Base-by-base conservation (phyloP, 345 rosid genomes). In the Dovyalis caffra region DNA sequence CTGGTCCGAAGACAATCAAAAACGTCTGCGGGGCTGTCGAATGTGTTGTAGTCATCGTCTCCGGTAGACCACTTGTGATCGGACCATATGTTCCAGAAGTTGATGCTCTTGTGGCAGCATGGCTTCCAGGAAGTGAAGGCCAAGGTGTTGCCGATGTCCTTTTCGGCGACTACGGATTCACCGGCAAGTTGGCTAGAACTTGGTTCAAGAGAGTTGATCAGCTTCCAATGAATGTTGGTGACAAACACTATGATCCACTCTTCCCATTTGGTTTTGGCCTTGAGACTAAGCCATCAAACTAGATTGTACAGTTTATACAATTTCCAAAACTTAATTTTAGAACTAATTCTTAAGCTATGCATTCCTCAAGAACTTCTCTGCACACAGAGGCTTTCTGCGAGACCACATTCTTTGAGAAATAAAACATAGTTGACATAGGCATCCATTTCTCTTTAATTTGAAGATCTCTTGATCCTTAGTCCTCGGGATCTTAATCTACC, bases 21-120 rank as follows among this genome's bases (percentile, higher is more conserved):
- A 58, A 67, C n/a, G 81, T 78, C 2, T 78, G 77, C 29, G 57
- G 57, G 8, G 26, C 9, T 1, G 70, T 64, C 20, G 49, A 78
- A 65, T 78, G 81, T 33, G 81, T 74, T 16, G 81, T 78, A 3
- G 77, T 78, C 33, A 32, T 78, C 6, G 45, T 78, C 32, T 74
- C 77, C 1, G 76, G 81, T 0, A 18, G 81, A 1, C 81, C 81
- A 34, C 9, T 78, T 33, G 69, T 72, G 28, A 58, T 72, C 7
- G 35, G 58, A 9, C 12, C 47, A 3, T 60, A 71, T 38, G 12
- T 71, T 25, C 16, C 33, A 3, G 1, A 2, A 6, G 37, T 71
- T 1, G 66, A 71, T 20, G 66, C 75, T 34, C 75, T 72, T 61
- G 75, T 70, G 10, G 74, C 74, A 11, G 75, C 75, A 1, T 72